phyloP scores from a whole-genome alignment of 106 monocot species.

The Allium fistulosum region DNA sequence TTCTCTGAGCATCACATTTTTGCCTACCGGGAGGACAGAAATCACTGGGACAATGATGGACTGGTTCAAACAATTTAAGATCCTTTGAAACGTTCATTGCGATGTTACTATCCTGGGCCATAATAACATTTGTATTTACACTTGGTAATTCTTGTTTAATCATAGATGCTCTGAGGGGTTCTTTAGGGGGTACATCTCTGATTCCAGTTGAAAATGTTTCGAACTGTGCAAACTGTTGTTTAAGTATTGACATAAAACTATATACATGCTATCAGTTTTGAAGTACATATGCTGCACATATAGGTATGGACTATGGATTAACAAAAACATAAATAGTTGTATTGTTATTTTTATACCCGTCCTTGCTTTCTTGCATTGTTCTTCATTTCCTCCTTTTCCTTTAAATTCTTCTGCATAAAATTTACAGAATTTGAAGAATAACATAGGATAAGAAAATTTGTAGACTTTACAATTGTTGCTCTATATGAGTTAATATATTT shows the following conservation, averaged over 20 bases:
- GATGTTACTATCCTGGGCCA: too few species aligned
- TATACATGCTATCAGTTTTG: too few species aligned
- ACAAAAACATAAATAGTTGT: background rate
- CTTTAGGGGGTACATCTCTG: slow-evolving; percentile 22
- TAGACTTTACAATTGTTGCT: background rate
- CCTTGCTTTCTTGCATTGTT: slow-evolving; percentile 4
- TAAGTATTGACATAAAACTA: background rate
- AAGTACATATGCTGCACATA: background rate
- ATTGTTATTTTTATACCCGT: background rate
- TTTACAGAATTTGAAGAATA: too few species aligned
- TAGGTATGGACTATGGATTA: background rate
- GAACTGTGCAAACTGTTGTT: background rate
- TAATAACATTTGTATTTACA: background rate
- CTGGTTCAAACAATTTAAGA: slow-evolving; percentile 3
- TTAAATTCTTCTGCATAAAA: too few species aligned
- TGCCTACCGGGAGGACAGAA: slow-evolving; percentile 23
- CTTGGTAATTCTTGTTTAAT: slow-evolving; percentile 11
- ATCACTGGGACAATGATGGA: background rate
- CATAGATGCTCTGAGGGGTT: slow-evolving; percentile 14
- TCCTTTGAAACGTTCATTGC: too few species aligned
- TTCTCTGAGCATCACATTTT: slow-evolving; percentile 29
- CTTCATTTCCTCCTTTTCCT: background rate
- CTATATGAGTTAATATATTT: too few species aligned
- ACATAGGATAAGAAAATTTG: too few species aligned
- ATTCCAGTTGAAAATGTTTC: slow-evolving; percentile 7